These are phyloP conservation scores for Daldinia bambusicola DNA, from an alignment of 495 filamentous ascomycete genomes.

Conservation along the genomic window DNA sequence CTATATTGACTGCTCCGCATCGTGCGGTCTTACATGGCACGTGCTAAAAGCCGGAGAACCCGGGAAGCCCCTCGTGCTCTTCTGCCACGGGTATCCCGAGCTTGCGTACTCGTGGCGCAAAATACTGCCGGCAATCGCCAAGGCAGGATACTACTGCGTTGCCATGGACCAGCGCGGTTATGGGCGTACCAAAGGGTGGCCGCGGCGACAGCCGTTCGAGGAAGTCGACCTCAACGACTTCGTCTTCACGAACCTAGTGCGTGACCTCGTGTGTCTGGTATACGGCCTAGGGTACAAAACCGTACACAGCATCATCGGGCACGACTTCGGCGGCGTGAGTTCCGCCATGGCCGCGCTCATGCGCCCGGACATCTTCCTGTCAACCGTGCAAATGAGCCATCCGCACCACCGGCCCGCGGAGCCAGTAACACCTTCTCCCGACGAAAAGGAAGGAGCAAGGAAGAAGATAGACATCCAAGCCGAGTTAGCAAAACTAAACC, in stretches of 20 bases:
- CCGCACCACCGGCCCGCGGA: constrained; percentile 41
- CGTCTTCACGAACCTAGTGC: constrained; percentile 66
- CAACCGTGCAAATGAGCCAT: constrained; percentile 63
- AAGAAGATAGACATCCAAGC: constrained; percentile 61
- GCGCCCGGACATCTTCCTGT: constrained; percentile 71
- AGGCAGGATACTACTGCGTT: constrained; percentile 68
- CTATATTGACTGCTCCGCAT: constrained; percentile 59
- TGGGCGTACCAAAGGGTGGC: constrained; percentile 72
- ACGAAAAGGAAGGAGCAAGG: constrained; percentile 7
- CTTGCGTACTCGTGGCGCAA: constrained; percentile 77
- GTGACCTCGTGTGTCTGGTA: constrained; percentile 70
- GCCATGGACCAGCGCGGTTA: constrained; percentile 77
- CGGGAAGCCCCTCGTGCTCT: constrained; percentile 67
- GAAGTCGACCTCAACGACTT: constrained; percentile 67
- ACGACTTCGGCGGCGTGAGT: constrained; percentile 72
- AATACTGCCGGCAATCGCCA: constrained; percentile 65
- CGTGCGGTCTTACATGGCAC: constrained; percentile 67
- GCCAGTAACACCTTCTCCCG: constrained; percentile 31
- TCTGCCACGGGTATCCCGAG: constrained; percentile 74
- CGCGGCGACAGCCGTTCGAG: constrained; percentile 56
- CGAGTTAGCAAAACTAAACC: constrained; percentile 61
- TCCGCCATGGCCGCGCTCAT: constrained; percentile 69
- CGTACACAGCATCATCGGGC: constrained; percentile 70
- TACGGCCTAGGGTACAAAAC: constrained; percentile 67
- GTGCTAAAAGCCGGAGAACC: constrained; percentile 64